Percentiles rank a stretch among this genome's conserved stretches.
These are phyloP conservation scores for Monosporascus sp. DNA, from an alignment of 2,329 filamentous ascomycete genomes.

Conservation along the genomic window DNA sequence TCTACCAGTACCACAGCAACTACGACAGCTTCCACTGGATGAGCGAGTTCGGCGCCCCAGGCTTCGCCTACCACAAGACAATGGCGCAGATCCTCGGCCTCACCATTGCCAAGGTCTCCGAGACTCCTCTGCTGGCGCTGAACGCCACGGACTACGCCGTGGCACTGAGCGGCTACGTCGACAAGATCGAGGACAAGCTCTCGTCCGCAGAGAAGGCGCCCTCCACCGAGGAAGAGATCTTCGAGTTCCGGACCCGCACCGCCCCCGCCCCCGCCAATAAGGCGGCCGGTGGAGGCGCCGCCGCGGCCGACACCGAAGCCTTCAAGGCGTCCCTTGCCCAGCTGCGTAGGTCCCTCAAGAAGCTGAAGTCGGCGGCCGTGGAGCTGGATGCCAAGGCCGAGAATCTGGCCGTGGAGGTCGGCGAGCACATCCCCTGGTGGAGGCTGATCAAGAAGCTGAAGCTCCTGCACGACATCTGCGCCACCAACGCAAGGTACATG, in stretches of 20 bases:
- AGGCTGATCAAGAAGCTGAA: constrained; percentile 63
- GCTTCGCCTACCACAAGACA: constrained; percentile 60
- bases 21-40: constrained; percentile 92
- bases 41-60: constrained; percentile 69
- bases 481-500: constrained; percentile 78
- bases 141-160: constrained; percentile 60
- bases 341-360: constrained; percentile 30
- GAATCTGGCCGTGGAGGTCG: constrained; percentile 30
- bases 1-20: constrained; percentile 86
- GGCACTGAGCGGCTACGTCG: constrained; percentile 48
- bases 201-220: constrained; percentile 18
- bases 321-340: constrained; percentile 35
- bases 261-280: constrained; percentile 2
- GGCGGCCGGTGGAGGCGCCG: constrained; percentile 19
- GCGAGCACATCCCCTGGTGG: constrained; percentile 68
- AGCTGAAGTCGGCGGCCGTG: constrained; percentile 32
- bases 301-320: constrained; percentile 26
- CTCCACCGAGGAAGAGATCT: constrained; percentile 23
- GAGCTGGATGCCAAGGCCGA: constrained; percentile 42
- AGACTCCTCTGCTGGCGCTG: constrained; percentile 58
- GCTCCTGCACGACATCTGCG: constrained; percentile 58
- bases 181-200: constrained; percentile 46
- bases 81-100: constrained; percentile 63
- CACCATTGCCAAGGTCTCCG: constrained; percentile 54
- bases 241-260: constrained; percentile 21